Base-by-base conservation (phyloP, 1,139 yeast species). In the Wickerhamiella pararugosa region DNA sequence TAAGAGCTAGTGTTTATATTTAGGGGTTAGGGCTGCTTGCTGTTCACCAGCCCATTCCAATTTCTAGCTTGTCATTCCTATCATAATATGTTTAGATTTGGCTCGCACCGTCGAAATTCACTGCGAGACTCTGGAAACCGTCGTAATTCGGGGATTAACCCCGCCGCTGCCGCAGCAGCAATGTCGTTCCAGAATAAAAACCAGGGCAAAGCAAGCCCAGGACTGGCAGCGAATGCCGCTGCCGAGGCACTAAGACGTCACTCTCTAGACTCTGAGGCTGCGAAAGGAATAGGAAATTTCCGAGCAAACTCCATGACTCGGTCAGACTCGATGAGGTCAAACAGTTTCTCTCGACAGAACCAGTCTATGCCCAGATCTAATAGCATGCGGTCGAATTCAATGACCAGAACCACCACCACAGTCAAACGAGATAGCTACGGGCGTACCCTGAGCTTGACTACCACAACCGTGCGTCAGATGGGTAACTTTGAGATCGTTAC, bases 401-500 rank as follows among this genome's bases (percentile, higher is more conserved):
- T 43, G 29, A 32, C 47, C 33, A 41, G 40, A 31, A 44, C 53
- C 11, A 39, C 48, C 33, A 44, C 53, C 25, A 46, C 51, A 15
- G 52, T 54, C 38, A 41, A 50, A 41, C 47, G 52, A 32, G 55
- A 54, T 37, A 44, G 51, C 40, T 47, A 51, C 3, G 64, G 62
- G 29, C 48, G 65, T 27, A 56, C 65, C 5, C 51, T 60, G 54
- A 59, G 64, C n/a, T 47, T 62, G 29, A 62, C 66, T 7, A 60
- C 63, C 9, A 61, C 64, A 2, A 62, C 65, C 1, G 55, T 61
- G 36, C 56, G 62, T 29, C 58, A 57, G 31, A 45, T 59, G 44
- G 66, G 66, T 40, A 55, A 63, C 6, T 62, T 61, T 45, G 61
- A 62, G 47, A 50, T 62, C 25, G 54, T 58, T 29, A 56, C 58